These are phyloP conservation scores for Buddleja alternifolia DNA, from an alignment of 257 asterid species.

Conservation along the genomic window DNA sequence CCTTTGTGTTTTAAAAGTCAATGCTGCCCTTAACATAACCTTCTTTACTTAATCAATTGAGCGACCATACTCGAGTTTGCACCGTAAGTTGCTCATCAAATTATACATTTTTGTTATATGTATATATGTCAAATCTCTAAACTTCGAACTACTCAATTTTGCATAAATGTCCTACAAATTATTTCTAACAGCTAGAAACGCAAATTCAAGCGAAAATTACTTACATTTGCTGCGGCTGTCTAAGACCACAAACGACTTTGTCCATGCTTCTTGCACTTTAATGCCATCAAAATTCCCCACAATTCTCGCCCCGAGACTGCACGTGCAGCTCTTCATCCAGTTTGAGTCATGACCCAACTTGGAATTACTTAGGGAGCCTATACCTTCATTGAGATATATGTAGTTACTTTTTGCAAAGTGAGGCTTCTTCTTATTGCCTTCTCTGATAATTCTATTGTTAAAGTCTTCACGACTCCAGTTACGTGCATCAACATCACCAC, in stretches of 20 bases:
- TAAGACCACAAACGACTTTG: constrained; percentile 43
- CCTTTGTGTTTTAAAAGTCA: neutral
- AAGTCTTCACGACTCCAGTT: constrained; percentile 39
- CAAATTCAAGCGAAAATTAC: no score
- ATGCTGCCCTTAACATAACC: no score
- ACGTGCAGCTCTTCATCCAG: constrained; percentile 44
- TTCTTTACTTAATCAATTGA: no score
- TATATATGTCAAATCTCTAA: no score
- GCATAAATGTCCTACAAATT: no score
- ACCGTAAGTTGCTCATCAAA: no score
- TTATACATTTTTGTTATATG: no score
- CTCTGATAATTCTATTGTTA: constrained; percentile 32
- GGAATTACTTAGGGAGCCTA: constrained; percentile 30
- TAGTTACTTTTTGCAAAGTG: constrained; percentile 40
- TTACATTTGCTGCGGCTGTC: constrained; percentile 49
- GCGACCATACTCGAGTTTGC: no score
- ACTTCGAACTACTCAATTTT: no score
- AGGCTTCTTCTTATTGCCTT: constrained; percentile 45
- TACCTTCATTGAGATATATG: constrained; percentile 40
- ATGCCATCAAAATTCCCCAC: constrained; percentile 30
- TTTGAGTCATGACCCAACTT: constrained; percentile 40
- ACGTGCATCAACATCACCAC: constrained; percentile 26
- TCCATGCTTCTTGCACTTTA: constrained; percentile 43
- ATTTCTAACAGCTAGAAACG: no score
- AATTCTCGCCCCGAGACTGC: constrained; percentile 54